Base-by-base conservation (phyloP, 2,329 filamentous ascomycete genomes). In the Colletotrichum sojae region DNA sequence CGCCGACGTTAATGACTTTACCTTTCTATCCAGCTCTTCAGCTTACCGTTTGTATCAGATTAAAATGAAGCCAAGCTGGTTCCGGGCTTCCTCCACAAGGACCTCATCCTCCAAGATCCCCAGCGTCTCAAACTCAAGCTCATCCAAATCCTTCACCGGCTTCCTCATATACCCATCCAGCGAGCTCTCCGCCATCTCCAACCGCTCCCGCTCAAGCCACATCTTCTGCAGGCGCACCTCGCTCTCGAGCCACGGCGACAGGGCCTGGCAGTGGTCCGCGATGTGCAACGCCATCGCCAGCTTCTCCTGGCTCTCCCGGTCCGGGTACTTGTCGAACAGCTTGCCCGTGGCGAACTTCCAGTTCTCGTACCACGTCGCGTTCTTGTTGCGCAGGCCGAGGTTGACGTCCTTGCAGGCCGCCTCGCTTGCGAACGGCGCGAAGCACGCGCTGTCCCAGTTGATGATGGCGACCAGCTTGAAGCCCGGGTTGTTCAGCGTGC, bases 351-450 rank as follows among this genome's bases (percentile, higher is more conserved):
- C 10, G 3, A 40, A 22, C 40, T 52, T 58, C 6, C 43, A 69
- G n/a, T 46, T 16, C 3, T 55, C 43, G 13, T 69, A 69, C 67
- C 67, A 69, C 3, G 20, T 52, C 25, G 18, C 64, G 31, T 13
- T 43, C 22, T 48, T 25, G 12, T 67, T 69, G 9, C 45, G 31
- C 16, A 45, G 5, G 5, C 67, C 67, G 1, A 69, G 18, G 4
- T 46, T n/a, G 0, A 18, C 36, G 43, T 69, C 67, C 13, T 60
- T 69, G 10, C 5, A 9, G 2, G 25, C 55, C 12, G 52, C 22
- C 45, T 69, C 67, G 6, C 56, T 55, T 0, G 49, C 55, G 6
- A 69, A 56, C 0, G 62, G 62, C 13, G 60, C 49, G 27, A 69
- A 66, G 8, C 62, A 62, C 1, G 67, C 67, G 4, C 9, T n/a